A percentile compares a stretch with the other conserved stretches of the same genome.
phyloP scores from a whole-genome alignment of 306 rosid genomes.

The Trichosanthes truncata region DNA sequence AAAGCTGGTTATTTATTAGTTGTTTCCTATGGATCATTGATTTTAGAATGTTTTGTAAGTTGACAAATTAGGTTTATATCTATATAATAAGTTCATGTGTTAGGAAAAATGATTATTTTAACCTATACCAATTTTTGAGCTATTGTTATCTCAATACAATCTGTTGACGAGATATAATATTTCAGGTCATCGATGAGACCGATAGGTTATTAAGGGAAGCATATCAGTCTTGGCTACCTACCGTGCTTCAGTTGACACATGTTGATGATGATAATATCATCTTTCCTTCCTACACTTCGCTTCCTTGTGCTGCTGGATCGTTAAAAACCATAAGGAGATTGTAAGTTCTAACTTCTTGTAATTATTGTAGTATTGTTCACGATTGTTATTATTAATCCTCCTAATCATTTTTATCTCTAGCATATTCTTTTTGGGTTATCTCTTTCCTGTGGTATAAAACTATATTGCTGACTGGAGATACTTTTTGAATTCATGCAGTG shows the following conservation, averaged over 20 bases:
- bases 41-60: neutral
- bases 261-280: slow-evolving; percentile 28
- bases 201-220: slow-evolving; percentile 84
- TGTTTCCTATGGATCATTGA: neutral
- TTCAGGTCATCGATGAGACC: slow-evolving; percentile 92
- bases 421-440: neutral
- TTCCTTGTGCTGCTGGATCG: slow-evolving; percentile 36
- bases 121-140: neutral
- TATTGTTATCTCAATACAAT: neutral
- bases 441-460: neutral
- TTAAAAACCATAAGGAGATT: slow-evolving; percentile 67
- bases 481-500: slow-evolving; percentile 30
- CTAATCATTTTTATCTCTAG: neutral
- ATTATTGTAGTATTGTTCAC: neutral
- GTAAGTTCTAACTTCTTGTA: slow-evolving; percentile 37
- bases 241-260: slow-evolving; percentile 51
- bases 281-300: slow-evolving; percentile 30
- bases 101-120: neutral
- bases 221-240: slow-evolving; percentile 88
- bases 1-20: neutral
- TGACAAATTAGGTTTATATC: neutral
- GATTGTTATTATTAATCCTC: neutral
- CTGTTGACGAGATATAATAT: slow-evolving; percentile 23
- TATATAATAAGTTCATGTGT: neutral
- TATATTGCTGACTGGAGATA: neutral